Evolutionary conservation across 768 basidiomycete species (phyloP).

Genomic region (Boletus insuetus): DNA sequence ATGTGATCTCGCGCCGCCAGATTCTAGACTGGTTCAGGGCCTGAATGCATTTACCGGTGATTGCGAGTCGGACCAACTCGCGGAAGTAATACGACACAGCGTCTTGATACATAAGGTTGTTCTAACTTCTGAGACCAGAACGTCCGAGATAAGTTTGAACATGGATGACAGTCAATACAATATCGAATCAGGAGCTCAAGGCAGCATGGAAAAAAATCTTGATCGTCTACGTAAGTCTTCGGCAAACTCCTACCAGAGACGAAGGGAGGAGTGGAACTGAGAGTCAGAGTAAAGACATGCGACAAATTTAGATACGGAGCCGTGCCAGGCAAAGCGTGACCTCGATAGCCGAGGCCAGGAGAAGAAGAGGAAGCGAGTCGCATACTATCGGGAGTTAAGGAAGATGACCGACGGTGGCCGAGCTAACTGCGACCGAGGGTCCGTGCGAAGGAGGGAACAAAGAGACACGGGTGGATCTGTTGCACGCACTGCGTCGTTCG

Average conservation of each 20-base stretch:
- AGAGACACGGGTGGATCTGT: too few species aligned
- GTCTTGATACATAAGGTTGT: background rate
- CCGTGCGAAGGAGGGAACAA: too few species aligned
- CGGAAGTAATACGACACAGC: too few species aligned
- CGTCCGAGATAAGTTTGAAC: background rate
- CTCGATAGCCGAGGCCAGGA: too few species aligned
- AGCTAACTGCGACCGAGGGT: too few species aligned
- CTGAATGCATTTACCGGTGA: conserved; percentile 9
- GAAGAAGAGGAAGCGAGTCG: too few species aligned
- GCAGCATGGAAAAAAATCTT: background rate
- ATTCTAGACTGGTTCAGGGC: conserved; percentile 7
- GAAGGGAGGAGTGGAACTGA: too few species aligned
- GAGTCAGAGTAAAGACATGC: too few species aligned
- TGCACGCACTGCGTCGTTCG: background rate
- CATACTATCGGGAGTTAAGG: too few species aligned
- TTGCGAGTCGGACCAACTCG: conserved; percentile 3
- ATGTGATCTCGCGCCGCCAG: background rate
- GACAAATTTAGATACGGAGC: background rate
- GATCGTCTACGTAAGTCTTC: conserved; percentile 12
- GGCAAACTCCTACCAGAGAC: background rate
- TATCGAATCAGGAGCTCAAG: too few species aligned
- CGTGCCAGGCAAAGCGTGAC: background rate
- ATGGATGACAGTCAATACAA: too few species aligned
- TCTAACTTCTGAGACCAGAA: background rate
- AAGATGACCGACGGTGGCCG: too few species aligned